phyloP scores from a whole-genome alignment of 371 early-diverging fungal genomes.

The Rhizopus arrhizus region DNA sequence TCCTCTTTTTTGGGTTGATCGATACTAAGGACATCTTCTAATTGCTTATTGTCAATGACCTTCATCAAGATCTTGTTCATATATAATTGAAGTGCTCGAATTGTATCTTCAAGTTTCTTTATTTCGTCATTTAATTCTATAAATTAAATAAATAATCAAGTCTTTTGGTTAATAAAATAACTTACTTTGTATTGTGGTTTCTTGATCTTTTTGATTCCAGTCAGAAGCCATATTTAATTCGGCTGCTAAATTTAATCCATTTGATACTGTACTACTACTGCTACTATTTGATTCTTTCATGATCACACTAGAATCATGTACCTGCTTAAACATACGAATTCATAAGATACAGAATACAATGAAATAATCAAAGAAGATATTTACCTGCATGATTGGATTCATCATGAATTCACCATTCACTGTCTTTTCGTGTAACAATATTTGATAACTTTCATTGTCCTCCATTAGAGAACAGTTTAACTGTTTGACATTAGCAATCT shows the following conservation, averaged over 20 bases:
- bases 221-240: conserved; percentile 58
- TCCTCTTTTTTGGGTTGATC: conserved; percentile 41
- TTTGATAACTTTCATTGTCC: conserved; percentile 85
- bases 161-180: neutral
- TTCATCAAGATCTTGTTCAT: conserved; percentile 57
- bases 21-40: conserved; percentile 54
- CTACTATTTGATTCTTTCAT: conserved; percentile 12
- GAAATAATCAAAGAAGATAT: neutral
- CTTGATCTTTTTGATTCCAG: conserved; percentile 25
- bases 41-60: conserved; percentile 49
- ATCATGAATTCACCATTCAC: conserved; percentile 81
- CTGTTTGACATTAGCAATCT: conserved; percentile 64
- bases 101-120: conserved; percentile 48
- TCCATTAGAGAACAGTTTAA: conserved; percentile 76
- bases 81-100: conserved; percentile 51
- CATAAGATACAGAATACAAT: neutral
- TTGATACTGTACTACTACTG: conserved; percentile 2
- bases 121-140: conserved; percentile 50
- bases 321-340: conserved; percentile 5
- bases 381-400: conserved; percentile 57
- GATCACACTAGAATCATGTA: conserved; percentile 9
- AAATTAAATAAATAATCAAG: neutral
- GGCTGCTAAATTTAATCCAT: conserved; percentile 56
- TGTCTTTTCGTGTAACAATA: conserved; percentile 78
- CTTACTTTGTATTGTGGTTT: conserved; percentile 25